Evolutionary conservation across 306 rosid genomes (phyloP).

Genomic region (Gastrolobium villosum): DNA sequence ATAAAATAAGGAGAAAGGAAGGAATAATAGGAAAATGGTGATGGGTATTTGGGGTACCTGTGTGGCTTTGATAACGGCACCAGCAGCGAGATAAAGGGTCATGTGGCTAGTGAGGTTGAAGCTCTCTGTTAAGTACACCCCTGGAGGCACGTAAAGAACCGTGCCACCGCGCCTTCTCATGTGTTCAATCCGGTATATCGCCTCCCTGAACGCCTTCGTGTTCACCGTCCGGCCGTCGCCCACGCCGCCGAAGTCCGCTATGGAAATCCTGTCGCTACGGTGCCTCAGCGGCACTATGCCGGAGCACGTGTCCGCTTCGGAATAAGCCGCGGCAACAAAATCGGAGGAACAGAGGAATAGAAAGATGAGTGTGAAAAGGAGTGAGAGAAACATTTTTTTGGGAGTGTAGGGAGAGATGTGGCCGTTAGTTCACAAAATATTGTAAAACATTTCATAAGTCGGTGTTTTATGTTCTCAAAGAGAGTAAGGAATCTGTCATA

Average conservation of each 20-base stretch:
- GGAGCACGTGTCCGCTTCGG: slow-evolving; percentile 68
- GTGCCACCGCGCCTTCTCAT: slow-evolving; percentile 78
- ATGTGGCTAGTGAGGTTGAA: slow-evolving; percentile 87
- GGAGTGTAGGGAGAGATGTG: not conserved
- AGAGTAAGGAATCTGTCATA: too few relatives aligned
- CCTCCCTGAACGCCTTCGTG: slow-evolving; percentile 78
- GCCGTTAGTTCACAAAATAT: not conserved
- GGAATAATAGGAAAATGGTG: not conserved
- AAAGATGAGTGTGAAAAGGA: not conserved
- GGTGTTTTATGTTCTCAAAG: too few relatives aligned
- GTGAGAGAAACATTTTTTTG: slow-evolving; percentile 39
- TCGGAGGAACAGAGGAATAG: not conserved
- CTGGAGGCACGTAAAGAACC: slow-evolving; percentile 78
- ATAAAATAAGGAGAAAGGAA: too few relatives aligned
- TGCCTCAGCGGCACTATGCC: slow-evolving; percentile 64
- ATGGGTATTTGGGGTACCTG: slow-evolving; percentile 54
- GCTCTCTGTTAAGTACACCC: slow-evolving; percentile 80
- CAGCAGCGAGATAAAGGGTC: slow-evolving; percentile 87
- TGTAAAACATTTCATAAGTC: not conserved
- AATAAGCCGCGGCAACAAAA: not conserved
- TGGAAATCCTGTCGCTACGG: slow-evolving; percentile 73
- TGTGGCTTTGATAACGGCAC: slow-evolving; percentile 88
- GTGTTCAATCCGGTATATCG: slow-evolving; percentile 75
- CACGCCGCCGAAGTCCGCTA: slow-evolving; percentile 75
- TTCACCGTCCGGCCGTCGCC: slow-evolving; percentile 84